Percentiles rank a stretch among this genome's conserved stretches.
These are phyloP conservation scores for Solanum lignicaule DNA, from an alignment of 257 asterid genomes.

Conservation along the genomic window DNA sequence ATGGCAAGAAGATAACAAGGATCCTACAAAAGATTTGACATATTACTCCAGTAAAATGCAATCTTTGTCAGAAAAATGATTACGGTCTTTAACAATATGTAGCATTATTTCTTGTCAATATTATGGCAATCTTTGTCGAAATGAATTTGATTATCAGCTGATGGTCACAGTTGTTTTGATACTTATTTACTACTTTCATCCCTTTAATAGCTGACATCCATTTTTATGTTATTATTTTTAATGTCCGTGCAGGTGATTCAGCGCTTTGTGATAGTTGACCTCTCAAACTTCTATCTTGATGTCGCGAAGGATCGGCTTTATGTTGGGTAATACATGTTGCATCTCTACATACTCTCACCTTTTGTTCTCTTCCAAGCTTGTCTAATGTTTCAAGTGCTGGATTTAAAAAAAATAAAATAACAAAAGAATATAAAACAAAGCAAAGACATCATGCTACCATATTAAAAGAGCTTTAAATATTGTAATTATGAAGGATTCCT, in stretches of 20 bases:
- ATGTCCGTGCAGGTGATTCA: constrained; percentile 60
- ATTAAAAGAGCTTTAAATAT: neutral
- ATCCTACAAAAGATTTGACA: neutral
- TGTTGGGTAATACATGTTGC: constrained; percentile 56
- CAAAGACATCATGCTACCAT: neutral
- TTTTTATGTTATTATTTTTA: neutral
- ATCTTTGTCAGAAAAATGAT: neutral
- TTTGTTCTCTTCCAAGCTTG: neutral
- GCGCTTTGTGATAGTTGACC: constrained; percentile 86
- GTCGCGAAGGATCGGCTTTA: constrained; percentile 96
- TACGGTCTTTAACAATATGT: neutral
- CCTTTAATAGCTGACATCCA: neutral
- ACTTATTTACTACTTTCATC: neutral
- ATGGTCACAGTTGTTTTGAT: neutral
- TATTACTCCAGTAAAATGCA: neutral
- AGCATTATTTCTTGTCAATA: neutral
- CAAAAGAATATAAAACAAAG: neutral
- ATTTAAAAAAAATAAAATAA: neutral
- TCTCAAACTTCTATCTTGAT: constrained; percentile 91
- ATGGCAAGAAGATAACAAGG: neutral
- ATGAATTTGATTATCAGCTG: neutral
- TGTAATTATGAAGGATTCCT: neutral
- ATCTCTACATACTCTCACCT: neutral
- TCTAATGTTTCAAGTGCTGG: neutral
- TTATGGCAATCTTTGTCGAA: neutral